Evolutionary conservation across 164 flowering plant species (phyloP).

Genomic region (Aristolochia californica): DNA sequence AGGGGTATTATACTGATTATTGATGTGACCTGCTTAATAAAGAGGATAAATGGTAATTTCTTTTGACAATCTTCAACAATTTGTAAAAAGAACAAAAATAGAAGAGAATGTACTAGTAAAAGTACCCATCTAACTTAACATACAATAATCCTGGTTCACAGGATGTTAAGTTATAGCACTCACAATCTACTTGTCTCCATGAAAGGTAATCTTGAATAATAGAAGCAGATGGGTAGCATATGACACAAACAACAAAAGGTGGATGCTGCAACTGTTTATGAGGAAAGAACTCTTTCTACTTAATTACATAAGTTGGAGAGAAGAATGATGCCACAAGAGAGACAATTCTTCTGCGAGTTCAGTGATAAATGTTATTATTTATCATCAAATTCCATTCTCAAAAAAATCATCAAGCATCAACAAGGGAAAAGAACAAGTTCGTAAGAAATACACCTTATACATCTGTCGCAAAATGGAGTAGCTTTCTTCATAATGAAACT

Average conservation of each 20-base stretch:
- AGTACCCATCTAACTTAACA: neutral
- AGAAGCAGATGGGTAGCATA: slow-evolving; percentile 60
- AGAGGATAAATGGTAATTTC: neutral
- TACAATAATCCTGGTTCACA: neutral
- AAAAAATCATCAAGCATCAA: slow-evolving; percentile 1
- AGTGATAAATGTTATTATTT: neutral
- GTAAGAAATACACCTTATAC: slow-evolving; percentile 40
- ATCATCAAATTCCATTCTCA: neutral
- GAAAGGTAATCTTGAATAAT: slow-evolving; percentile 59
- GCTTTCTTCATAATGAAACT: slow-evolving; percentile 72
- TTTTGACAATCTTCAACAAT: too few relatives aligned
- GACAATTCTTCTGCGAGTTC: slow-evolving; percentile 51
- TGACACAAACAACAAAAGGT: slow-evolving; percentile 75
- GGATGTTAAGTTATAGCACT: slow-evolving; percentile 14
- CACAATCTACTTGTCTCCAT: slow-evolving; percentile 90
- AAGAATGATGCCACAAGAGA: slow-evolving; percentile 56
- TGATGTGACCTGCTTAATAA: slow-evolving; percentile 45
- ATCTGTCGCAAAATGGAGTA: slow-evolving; percentile 42
- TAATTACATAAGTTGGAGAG: slow-evolving; percentile 42
- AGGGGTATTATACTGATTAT: slow-evolving; percentile 86
- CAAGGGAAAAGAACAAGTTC: neutral
- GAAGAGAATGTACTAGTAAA: neutral
- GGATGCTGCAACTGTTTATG: slow-evolving; percentile 40
- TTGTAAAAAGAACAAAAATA: neutral
- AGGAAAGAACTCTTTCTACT: slow-evolving; percentile 60